Evolutionary conservation across 139 green algal species (phyloP), one percentile per base, ranked within the genome.

Genomic region (Zygnema cylindricum): DNA sequence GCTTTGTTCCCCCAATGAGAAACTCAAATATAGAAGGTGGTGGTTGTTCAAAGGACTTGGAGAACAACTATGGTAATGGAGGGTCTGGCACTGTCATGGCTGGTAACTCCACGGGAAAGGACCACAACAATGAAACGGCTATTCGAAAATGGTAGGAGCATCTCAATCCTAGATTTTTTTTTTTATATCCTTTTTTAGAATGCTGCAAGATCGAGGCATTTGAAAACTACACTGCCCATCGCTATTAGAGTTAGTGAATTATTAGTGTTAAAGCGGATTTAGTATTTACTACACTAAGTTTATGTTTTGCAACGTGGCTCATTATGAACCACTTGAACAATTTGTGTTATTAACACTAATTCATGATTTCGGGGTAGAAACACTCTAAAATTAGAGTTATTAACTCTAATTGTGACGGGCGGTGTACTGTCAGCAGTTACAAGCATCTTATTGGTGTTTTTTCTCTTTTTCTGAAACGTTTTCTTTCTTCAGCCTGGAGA

Each of bases 401-500:
- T n/a, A n/a, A n/a, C n/a, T n/a, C n/a, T n/a, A n/a, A n/a, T n/a
- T n/a, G n/a, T n/a, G n/a, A n/a, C n/a, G n/a, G n/a, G n/a, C n/a
- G n/a, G n/a, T n/a, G n/a, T n/a, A n/a, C n/a, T n/a, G n/a, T n/a
- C n/a, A n/a, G n/a, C n/a, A n/a, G n/a, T n/a, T n/a, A n/a, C n/a
- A n/a, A n/a, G n/a, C n/a, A n/a, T n/a, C n/a, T n/a, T n/a, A n/a
- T n/a, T n/a, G n/a, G n/a, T n/a, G n/a, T n/a, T n/a, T n/a, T n/a
- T n/a, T n/a, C n/a, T n/a, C n/a, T n/a, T n/a, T n/a, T n/a, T n/a
- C n/a, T n/a, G n/a, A n/a, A n/a, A n/a, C n/a, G n/a, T n/a, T n/a
- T n/a, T 83, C 23, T 1, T 32, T 90, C 3, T 87, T n/a, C 81
- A 90, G 86, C 40, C 38, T 90, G 54, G 86, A 90, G 38, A 39